Conservation (phyloP, 176 grass and related monocot species). For the Thalia dealbata region DNA sequence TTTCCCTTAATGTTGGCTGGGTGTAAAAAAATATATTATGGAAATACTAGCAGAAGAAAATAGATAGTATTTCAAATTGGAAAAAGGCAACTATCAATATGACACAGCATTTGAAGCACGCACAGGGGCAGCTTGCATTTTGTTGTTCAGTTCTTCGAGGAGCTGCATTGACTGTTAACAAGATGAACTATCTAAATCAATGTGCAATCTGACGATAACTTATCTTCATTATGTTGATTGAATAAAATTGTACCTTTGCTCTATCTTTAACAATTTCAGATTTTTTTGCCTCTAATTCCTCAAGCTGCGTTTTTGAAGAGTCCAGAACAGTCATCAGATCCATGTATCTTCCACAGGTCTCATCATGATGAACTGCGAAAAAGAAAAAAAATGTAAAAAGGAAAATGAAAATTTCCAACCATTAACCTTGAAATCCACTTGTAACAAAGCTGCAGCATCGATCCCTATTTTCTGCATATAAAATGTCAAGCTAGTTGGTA, state of each 20-base stretch:
- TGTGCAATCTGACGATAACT: background rate
- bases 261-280: constrained; percentile 34
- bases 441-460: constrained; percentile 2
- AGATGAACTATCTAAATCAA: background rate
- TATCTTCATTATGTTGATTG: background rate
- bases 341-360: constrained; percentile 27
- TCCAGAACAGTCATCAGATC: constrained; percentile 30
- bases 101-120: constrained; percentile 1
- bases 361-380: constrained; percentile 17
- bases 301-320: constrained; percentile 33
- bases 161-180: constrained; percentile 1
- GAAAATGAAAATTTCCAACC: constrained; percentile 16
- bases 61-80: constrained; percentile 3
- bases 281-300: constrained; percentile 58
- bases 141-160: constrained; percentile 42
- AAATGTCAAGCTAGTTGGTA: background rate
- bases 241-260: constrained; percentile 29
- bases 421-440: constrained; percentile 25
- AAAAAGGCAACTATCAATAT: background rate
- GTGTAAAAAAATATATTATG: constrained; percentile 22
- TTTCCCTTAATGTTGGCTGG: constrained; percentile 41
- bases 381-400: background rate
- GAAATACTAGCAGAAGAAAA: constrained; percentile 4
- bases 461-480: constrained; percentile 28
- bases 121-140: constrained; percentile 44